These are phyloP conservation scores for Agroathelia rolfsii DNA, from an alignment of 1,284 basidiomycete genomes.

Conservation along the genomic window DNA sequence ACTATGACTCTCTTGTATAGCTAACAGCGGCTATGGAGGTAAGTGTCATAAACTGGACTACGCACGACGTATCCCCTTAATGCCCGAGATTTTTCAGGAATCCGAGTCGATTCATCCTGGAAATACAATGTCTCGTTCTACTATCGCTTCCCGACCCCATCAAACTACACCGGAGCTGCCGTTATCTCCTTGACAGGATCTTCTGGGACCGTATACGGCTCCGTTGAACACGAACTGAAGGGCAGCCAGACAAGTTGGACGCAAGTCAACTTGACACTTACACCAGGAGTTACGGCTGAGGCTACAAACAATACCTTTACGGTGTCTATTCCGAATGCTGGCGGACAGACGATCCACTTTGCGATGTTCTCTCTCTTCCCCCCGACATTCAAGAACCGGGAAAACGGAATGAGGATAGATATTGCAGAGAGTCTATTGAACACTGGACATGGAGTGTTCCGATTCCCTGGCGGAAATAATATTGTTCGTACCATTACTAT, in stretches of 20 bases:
- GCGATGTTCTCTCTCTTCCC: constrained; percentile 18
- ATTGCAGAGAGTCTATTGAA: constrained; percentile 18
- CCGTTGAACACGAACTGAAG: constrained; percentile 4
- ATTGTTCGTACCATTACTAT: constrained; percentile 12
- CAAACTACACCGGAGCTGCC: constrained; percentile 10
- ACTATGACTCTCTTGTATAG: too few species aligned
- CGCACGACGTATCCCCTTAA: too few species aligned
- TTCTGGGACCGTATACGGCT: constrained; percentile 8
- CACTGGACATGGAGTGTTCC: constrained; percentile 19
- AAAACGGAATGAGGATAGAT: constrained; percentile 19
- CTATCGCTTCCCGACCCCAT: constrained; percentile 11
- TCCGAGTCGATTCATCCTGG: constrained; percentile 16
- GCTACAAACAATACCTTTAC: constrained; percentile 17
- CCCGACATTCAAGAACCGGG: constrained; percentile 17
- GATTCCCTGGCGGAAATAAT: constrained; percentile 23
- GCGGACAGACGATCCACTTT: constrained; percentile 15
- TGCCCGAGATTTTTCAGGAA: constrained; percentile 10
- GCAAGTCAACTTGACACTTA: constrained; percentile 13
- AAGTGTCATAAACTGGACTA: constrained; percentile 6
- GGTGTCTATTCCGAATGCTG: constrained; percentile 16
- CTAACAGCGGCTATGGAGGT: constrained; percentile 15
- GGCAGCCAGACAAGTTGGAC: constrained; percentile 11
- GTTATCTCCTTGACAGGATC: constrained; percentile 17
- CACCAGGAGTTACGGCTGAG: constrained; percentile 11
- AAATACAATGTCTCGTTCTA: constrained; percentile 19